These are phyloP conservation scores for Neonectria magnoliae DNA, from an alignment of 2,329 filamentous ascomycete genomes.

Conservation along the genomic window DNA sequence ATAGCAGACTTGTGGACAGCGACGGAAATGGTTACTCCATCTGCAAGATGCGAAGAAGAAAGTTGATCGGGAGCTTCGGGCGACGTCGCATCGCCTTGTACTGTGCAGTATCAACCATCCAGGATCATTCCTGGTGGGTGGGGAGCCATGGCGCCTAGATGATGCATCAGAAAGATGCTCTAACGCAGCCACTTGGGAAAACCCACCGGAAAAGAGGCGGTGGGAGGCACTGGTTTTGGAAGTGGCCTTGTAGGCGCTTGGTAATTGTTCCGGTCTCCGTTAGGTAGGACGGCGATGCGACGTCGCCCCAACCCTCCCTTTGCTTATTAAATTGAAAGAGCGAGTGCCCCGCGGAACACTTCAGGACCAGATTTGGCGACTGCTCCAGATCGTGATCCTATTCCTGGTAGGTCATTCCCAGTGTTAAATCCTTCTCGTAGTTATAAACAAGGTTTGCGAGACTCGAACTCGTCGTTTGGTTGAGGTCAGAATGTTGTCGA, in stretches of 20 bases:
- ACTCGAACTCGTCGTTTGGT: neutral
- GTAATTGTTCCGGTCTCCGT: neutral
- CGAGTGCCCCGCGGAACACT: neutral
- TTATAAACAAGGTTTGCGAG: neutral
- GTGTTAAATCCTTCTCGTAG: neutral
- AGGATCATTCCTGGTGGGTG: slow-evolving; percentile 1
- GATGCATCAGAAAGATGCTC: slow-evolving; percentile 4
- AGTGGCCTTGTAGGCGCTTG: neutral
- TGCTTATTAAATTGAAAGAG: neutral
- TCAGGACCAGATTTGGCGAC: neutral
- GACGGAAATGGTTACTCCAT: neutral
- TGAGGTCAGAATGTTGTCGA: neutral
- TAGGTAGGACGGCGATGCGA: neutral
- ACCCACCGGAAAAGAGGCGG: neutral
- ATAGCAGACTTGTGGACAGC: neutral
- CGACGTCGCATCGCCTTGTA: neutral
- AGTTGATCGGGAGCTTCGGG: neutral
- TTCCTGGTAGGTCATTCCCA: neutral
- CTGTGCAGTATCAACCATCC: neutral
- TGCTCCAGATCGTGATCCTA: neutral
- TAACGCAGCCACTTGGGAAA: slow-evolving; percentile 22
- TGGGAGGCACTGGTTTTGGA: too few species aligned
- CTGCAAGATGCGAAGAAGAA: neutral
- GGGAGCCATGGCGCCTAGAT: slow-evolving; percentile 3
- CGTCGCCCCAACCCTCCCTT: neutral